Base-by-base conservation (phyloP, 2,329 filamentous ascomycete genomes). In the Colletotrichum melonis region DNA sequence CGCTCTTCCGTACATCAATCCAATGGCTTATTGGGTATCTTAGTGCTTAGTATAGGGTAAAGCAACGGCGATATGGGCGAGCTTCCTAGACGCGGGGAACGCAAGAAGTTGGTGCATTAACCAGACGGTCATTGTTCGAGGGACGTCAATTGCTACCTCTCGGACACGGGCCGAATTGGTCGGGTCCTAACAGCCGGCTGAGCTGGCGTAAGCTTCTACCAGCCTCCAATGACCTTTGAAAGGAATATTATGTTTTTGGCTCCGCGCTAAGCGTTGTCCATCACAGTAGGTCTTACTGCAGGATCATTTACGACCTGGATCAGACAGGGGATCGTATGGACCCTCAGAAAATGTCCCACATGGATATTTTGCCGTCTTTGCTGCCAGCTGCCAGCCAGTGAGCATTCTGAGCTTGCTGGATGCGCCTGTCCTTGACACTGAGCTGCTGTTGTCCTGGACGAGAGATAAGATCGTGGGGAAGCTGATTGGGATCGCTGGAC, bases 291-390 rank as follows among this genome's bases (percentile, higher is more conserved):
- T 72, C 69, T 72, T 46, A 72, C 46, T 38, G 38, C 8, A 59
- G 22, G 26, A 54, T 49, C 30, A 46, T 5, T 24, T 56, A 35
- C 56, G 55, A 62, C 9, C 5, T n/a, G 32, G 55, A 11, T 46
- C 24, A 28, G 22, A 26, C 12, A 57, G 62, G 35, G 42, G 28
- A n/a, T n/a, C 8, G 11, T 35, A 46, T 22, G 35, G 8, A 16
- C 6, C 22, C n/a, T 85, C 78, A 95, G 81, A 97, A 99, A 72
- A 98, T 92, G 84, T 98, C 94, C 97, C 97, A 99, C 77, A 99
- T 85, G 80, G 95, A 97, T 75, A 98, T 91, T 81, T 97, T 98
- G 22, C 96, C 97, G 84, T 98, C 97, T 81, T 98, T 99, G 68
- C 94, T 93, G 1, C 97, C 97, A 1, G 91, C 94, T 22, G 93